A percentile compares a stretch with the other conserved stretches of the same genome.
These are phyloP conservation scores for Evansstolkia leycettana DNA, from an alignment of 495 filamentous ascomycete genomes.

Conservation along the genomic window DNA sequence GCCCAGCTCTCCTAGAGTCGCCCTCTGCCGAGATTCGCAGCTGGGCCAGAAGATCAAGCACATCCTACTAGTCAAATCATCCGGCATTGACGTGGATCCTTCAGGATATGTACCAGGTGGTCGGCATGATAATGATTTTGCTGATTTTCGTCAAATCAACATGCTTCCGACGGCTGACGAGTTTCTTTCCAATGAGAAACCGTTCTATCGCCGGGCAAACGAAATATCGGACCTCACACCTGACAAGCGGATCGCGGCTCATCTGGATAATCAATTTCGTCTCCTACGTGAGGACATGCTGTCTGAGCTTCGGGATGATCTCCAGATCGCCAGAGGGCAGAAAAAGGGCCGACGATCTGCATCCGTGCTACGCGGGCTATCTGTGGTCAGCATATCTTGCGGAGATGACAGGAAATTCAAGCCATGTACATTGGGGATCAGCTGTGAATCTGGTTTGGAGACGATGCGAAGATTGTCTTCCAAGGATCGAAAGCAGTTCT, in stretches of 20 bases:
- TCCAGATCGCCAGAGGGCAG: constrained; percentile 29
- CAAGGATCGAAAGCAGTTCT: constrained; percentile 27
- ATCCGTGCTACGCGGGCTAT: constrained; percentile 14
- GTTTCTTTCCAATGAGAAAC: constrained; percentile 40
- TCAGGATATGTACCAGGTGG: constrained; percentile 41
- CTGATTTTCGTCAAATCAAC: constrained; percentile 45
- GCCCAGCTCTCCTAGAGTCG: constrained; percentile 14
- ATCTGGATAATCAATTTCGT: constrained; percentile 71
- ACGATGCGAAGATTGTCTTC: constrained; percentile 17
- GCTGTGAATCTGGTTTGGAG: constrained; percentile 31
- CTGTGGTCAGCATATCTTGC: constrained; percentile 17
- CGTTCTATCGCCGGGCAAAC: constrained; percentile 44
- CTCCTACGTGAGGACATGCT: constrained; percentile 68
- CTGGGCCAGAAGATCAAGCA: constrained; percentile 35
- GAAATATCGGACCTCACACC: constrained; percentile 15
- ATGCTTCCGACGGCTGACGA: constrained; percentile 63
- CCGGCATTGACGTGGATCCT: background rate
- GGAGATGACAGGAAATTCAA: constrained; percentile 12
- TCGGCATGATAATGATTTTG: constrained; percentile 68
- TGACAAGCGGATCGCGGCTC: constrained; percentile 30
- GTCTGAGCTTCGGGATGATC: constrained; percentile 48
- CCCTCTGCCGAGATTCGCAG: constrained; percentile 18
- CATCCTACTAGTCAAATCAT: constrained; percentile 15
- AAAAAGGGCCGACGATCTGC: constrained; percentile 29
- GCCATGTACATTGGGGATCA: constrained; percentile 33